Base-by-base conservation (phyloP, 1,284 basidiomycete genomes). In the Ceratobasidium papillatum region DNA sequence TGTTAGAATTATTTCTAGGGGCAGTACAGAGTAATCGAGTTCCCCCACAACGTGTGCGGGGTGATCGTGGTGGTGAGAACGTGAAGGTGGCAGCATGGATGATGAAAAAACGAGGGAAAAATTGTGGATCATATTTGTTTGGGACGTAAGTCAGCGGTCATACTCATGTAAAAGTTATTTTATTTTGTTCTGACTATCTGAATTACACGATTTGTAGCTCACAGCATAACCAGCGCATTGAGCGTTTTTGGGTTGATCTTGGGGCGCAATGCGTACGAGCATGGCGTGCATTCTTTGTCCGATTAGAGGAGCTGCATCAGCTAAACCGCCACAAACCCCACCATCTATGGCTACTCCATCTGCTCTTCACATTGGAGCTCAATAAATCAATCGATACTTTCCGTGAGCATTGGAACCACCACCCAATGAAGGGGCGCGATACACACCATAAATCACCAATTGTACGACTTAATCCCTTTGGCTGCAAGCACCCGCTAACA, bases 71-170 rank as follows among this genome's bases (percentile, higher is more conserved):
- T 3, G 68, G 52, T 25, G 68, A 72, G 41, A 72, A 72, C 27
- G 45, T 72, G 22, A 58, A 58, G 38, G 68, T 72, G 25, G 52
- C 68, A 2, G 68, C 58, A n/a, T 72, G 51, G 52, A 72, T 72
- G 68, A 38, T 72, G 34, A 34, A 22, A 58, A 12, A 38, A 3
- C 9, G n/a, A 30, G 68, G 68, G 11, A 19, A n/a, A 2, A 72
- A 72, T 27, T 34, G 56, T 3, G 54, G 51, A 41, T 59, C 68
- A n/a, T 72, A 59, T n/a, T 61, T 72, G 25, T 72, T 58, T 58
- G 54, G 54, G 32, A 58, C 54, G 30, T 58, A 58, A 30, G 32
- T 58, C n/a, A n/a, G 2, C 11, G 22, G 54, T 32, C 14, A 14
- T 27, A 22, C 17, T 52, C 25, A 9, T 2, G 22, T 17, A 22